Evolutionary conservation across 805 yeast species (phyloP), one percentile per base, ranked within the genome.

Genomic region (Hermanozyma aechmeae): DNA sequence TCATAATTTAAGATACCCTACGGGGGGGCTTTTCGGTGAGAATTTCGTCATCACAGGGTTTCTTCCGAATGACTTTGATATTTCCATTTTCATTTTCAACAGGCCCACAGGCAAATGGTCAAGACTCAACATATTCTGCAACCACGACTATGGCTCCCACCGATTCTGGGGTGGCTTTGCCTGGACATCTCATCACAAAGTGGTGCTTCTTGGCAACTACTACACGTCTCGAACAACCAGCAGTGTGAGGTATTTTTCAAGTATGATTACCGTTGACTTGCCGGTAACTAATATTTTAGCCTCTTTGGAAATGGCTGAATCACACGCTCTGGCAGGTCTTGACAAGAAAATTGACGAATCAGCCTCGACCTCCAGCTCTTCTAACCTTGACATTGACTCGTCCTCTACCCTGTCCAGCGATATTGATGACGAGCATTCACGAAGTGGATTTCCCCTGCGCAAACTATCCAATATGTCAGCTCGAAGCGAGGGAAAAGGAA

Each of bases 151-250:
- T 18, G 68, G 68, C 17, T 61, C 70, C 3, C 82, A 78, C 43
- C 56, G 79, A 29, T 65, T 78, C 28, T 73, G 82, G 72, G 76
- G 73, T 37, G 73, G 80, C 0, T 76, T 69, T 51, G 74, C 74
- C 1, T 81, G 93, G 93, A 68, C 68, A 18, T 77, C 87, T 1
- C 93, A 81, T 50, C 89, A 81, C 45, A 76, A 74, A 46, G 74
- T 78, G 1, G 55, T 78, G 1, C 50, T 79, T 16, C 42, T 81
- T 20, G 92, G 92, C 1, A 66, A 64, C 38, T 43, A 47, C 18
- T 53, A 61, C n/a, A 61, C 71, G 3, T 51, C 66, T 1, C 47
- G 47, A 23, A 62, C 74, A 3, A 56, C 69, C 3, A 64, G 73
- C 29, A 56, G 68, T 30, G 56, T 67, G 11, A 54, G 73, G 26